Evolutionary conservation across 345 rosid genomes (phyloP).

Genomic region (Corymbia maculata): DNA sequence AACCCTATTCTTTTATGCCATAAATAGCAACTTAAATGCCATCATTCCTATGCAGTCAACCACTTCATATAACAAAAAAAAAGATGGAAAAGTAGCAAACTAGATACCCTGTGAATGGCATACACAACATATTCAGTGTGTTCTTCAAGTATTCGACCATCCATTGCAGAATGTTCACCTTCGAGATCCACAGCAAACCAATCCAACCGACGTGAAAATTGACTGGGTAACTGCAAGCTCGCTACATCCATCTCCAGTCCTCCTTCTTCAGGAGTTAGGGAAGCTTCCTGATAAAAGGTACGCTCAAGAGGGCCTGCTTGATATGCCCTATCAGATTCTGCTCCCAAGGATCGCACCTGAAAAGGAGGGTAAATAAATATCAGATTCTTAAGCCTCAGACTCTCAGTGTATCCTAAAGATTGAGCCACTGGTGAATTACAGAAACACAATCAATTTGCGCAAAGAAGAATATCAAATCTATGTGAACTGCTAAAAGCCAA

Average conservation of each 20-base stretch:
- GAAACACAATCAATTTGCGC: background rate
- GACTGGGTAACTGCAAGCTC: slow-evolving; percentile 48
- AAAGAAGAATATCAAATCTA: background rate
- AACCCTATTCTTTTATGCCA: background rate
- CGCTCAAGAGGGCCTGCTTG: slow-evolving; percentile 82
- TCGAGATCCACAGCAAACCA: slow-evolving; percentile 99
- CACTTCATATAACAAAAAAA: background rate
- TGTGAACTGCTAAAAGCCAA: background rate
- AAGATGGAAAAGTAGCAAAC: slow-evolving; percentile 11
- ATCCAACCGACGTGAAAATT: slow-evolving; percentile 54
- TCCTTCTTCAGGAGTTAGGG: slow-evolving; percentile 36
- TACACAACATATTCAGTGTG: slow-evolving; percentile 96
- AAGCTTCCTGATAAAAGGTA: slow-evolving; percentile 66
- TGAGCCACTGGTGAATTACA: background rate
- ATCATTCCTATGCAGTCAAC: background rate
- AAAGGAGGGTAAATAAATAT: background rate
- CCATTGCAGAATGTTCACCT: slow-evolving; percentile 99
- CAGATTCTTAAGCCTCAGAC: background rate
- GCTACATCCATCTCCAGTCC: slow-evolving; percentile 21
- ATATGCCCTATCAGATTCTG: slow-evolving; percentile 89
- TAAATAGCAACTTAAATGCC: background rate
- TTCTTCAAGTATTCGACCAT: slow-evolving; percentile 91
- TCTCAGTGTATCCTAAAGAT: background rate
- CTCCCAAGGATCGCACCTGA: slow-evolving; percentile 91
- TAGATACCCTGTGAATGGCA: slow-evolving; percentile 86